phyloP scores from a whole-genome alignment of 768 basidiomycete species.

The Xerocomellus chrysenteron region DNA sequence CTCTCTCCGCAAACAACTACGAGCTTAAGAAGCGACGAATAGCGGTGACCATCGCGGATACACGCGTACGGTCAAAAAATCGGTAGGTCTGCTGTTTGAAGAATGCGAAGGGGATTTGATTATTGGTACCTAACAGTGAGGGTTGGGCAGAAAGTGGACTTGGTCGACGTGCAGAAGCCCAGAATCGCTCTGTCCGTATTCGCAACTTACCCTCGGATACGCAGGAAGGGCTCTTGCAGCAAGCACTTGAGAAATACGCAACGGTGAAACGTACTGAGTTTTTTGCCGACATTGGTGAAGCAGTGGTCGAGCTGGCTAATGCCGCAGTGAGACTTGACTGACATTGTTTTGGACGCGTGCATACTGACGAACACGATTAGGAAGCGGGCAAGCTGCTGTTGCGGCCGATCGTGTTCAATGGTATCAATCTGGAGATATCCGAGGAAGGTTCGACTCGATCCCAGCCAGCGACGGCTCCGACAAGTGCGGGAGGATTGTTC shows the following conservation, averaged over 20 bases:
- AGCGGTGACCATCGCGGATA: constrained; percentile 83
- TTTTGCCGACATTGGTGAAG: constrained; percentile 58
- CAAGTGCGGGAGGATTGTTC: constrained; percentile 52
- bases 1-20: constrained; percentile 78
- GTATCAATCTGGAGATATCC: constrained; percentile 53
- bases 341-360: neutral
- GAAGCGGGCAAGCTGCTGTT: constrained; percentile 83
- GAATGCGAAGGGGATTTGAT: neutral
- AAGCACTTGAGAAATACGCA: constrained; percentile 77
- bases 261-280: constrained; percentile 73
- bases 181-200: constrained; percentile 73
- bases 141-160: constrained; percentile 54
- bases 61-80: constrained; percentile 55
- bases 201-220: constrained; percentile 70
- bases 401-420: constrained; percentile 66
- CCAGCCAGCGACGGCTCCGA: constrained; percentile 34
- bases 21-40: constrained; percentile 90
- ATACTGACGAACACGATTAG: constrained; percentile 38
- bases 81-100: constrained; percentile 40
- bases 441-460: constrained; percentile 46
- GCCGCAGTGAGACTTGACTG: constrained; percentile 49
- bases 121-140: constrained; percentile 31
- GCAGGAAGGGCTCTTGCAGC: constrained; percentile 91
- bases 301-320: constrained; percentile 63
- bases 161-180: constrained; percentile 53